phyloP scores from a whole-genome alignment of 2,329 filamentous ascomycete genomes.

The Beauveria bassiana region DNA sequence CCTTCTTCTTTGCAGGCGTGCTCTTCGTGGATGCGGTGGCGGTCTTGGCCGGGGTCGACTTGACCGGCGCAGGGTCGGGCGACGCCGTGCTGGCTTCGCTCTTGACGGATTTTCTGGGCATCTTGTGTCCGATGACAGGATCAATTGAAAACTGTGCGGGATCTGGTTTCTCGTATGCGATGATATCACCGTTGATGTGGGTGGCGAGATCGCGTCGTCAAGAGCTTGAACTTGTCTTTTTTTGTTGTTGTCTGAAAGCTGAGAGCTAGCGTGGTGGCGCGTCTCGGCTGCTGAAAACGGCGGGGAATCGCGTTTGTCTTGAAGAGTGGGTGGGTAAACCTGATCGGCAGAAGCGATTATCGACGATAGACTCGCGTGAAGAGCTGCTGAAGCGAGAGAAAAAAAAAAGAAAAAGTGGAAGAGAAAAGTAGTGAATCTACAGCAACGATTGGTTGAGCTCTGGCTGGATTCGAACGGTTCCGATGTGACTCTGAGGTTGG shows the following conservation, averaged over 20 bases:
- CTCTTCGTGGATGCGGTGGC: not conserved
- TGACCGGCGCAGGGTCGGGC: slow-evolving; percentile 1
- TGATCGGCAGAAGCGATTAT: not conserved
- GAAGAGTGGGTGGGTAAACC: not conserved
- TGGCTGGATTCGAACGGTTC: too few species aligned
- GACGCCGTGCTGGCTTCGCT: slow-evolving; percentile 9
- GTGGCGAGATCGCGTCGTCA: not conserved
- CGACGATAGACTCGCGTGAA: not conserved
- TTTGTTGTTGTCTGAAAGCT: not conserved
- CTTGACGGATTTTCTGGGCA: slow-evolving; percentile 8
- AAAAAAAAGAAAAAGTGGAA: not conserved
- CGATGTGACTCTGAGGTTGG: too few species aligned
- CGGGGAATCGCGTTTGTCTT: not conserved
- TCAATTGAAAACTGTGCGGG: not conserved
- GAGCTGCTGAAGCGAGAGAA: not conserved
- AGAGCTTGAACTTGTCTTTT: not conserved
- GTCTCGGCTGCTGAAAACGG: slow-evolving; percentile 1
- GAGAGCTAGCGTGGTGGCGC: not conserved
- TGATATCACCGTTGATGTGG: not conserved
- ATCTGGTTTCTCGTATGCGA: not conserved
- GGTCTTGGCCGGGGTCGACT: not conserved
- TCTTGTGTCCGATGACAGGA: not conserved
- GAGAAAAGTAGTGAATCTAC: not conserved
- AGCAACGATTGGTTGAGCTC: too few species aligned
- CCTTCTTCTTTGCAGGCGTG: slow-evolving; percentile 7